Percentiles rank a stretch among this genome's conserved stretches.
These are phyloP conservation scores for Fusarium piperis DNA, from an alignment of 2,329 filamentous ascomycete species.

Conservation along the genomic window DNA sequence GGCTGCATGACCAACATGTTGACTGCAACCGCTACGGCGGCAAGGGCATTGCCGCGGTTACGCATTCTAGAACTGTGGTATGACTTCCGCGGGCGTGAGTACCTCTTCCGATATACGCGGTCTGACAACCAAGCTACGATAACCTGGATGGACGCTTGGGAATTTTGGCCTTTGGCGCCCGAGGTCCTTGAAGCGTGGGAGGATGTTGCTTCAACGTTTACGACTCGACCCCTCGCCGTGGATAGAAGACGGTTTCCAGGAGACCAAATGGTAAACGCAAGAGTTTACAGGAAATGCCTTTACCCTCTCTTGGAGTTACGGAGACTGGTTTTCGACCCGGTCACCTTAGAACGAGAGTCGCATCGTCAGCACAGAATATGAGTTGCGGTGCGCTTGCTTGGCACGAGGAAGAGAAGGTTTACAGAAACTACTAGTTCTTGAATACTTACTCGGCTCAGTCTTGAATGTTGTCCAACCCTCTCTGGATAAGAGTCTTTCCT, in stretches of 20 bases:
- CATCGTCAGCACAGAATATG: background rate
- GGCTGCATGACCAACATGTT: background rate
- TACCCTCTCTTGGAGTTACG: background rate
- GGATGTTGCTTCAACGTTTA: background rate
- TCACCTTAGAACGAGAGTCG: background rate
- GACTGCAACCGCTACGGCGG: background rate
- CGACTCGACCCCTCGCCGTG: background rate
- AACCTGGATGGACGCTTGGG: background rate
- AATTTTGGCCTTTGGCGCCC: background rate
- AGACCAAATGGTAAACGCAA: background rate
- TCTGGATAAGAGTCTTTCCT: background rate
- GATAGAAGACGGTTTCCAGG: background rate
- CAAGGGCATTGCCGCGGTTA: background rate
- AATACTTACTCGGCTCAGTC: background rate
- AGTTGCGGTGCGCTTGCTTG: background rate
- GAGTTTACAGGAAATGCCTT: background rate
- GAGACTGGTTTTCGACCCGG: background rate
- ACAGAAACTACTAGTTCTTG: background rate
- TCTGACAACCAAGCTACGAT: background rate
- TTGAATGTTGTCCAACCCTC: background rate
- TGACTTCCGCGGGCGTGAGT: background rate
- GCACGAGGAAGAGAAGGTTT: background rate
- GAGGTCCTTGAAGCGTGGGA: background rate
- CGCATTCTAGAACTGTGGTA: constrained; percentile 6
- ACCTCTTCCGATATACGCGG: constrained; percentile 7